Evolutionary conservation across 139 green algal species (phyloP).

Genomic region (Micractinium conductrix): DNA sequence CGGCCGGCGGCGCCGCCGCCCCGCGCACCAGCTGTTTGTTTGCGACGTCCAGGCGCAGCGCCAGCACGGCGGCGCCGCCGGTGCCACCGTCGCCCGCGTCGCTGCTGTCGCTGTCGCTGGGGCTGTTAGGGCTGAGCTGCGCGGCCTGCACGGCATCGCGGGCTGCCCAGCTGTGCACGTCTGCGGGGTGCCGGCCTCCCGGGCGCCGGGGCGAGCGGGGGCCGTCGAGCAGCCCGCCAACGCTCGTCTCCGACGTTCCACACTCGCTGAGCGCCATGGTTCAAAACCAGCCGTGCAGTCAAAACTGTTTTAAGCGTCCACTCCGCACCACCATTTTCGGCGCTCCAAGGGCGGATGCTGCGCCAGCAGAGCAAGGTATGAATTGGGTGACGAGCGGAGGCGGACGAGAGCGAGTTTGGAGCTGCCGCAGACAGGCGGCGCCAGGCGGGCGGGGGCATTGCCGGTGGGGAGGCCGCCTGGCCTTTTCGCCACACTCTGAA

Average conservation of each 20-base stretch:
- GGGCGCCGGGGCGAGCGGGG: background rate
- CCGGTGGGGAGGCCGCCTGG: too few species aligned
- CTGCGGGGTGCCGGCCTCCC: background rate
- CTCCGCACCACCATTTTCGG: too few species aligned
- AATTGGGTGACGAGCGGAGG: too few species aligned
- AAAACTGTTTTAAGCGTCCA: too few species aligned
- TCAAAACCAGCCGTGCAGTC: background rate
- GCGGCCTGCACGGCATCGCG: background rate
- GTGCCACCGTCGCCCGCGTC: background rate
- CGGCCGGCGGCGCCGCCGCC: background rate
- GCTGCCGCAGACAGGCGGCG: too few species aligned
- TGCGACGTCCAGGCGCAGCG: conserved; percentile 28
- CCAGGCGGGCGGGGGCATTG: too few species aligned
- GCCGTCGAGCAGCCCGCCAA: background rate
- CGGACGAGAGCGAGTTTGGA: too few species aligned
- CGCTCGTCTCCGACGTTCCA: conserved; percentile 7
- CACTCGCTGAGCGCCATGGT: background rate
- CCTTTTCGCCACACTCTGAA: too few species aligned
- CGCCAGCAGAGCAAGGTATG: too few species aligned
- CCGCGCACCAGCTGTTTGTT: conserved; percentile 5
- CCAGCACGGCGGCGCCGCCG: background rate
- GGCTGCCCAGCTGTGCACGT: conserved; percentile 9
- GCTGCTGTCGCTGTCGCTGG: conserved; percentile 9
- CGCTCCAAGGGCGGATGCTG: too few species aligned
- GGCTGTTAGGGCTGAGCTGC: background rate